Evolutionary conservation across 495 filamentous ascomycete genomes (phyloP).

Genomic region (Thermochaetoides thermophila): DNA sequence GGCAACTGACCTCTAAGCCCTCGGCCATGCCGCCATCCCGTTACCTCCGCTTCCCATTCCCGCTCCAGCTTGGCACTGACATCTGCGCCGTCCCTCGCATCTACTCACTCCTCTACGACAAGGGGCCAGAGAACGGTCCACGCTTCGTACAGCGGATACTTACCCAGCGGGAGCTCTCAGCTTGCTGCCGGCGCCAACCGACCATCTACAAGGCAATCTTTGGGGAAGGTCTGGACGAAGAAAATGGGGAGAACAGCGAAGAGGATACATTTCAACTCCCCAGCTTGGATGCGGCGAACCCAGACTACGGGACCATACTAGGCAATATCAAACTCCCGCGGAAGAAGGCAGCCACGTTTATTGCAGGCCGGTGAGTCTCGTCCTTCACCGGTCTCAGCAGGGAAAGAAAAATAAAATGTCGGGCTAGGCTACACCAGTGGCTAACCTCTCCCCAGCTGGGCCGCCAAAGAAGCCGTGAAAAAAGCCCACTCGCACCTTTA

Average conservation of each 20-base stretch:
- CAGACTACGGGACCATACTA: too few relatives aligned
- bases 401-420: not conserved
- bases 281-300: too few relatives aligned
- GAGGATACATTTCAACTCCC: not conserved
- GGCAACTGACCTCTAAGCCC: not conserved
- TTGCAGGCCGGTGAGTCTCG: constrained; percentile 34
- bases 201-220: not conserved
- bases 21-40: too few relatives aligned
- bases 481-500: constrained; percentile 37
- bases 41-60: constrained; percentile 29
- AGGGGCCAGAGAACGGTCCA: not conserved
- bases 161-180: constrained; percentile 26
- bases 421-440: too few relatives aligned
- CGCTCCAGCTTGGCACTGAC: constrained; percentile 40
- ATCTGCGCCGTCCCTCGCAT: constrained; percentile 38
- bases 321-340: not conserved
- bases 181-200: constrained; percentile 2
- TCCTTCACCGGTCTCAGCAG: not conserved
- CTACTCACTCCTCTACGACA: constrained; percentile 7
- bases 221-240: not conserved
- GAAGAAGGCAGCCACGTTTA: constrained; percentile 14
- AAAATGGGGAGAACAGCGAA: not conserved
- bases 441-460: constrained; percentile 30
- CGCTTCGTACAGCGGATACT: constrained; percentile 30
- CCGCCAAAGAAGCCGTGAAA: constrained; percentile 50